Conservation (phyloP, 2,329 filamentous ascomycete species). For the Aspergillus transmontanensis region DNA sequence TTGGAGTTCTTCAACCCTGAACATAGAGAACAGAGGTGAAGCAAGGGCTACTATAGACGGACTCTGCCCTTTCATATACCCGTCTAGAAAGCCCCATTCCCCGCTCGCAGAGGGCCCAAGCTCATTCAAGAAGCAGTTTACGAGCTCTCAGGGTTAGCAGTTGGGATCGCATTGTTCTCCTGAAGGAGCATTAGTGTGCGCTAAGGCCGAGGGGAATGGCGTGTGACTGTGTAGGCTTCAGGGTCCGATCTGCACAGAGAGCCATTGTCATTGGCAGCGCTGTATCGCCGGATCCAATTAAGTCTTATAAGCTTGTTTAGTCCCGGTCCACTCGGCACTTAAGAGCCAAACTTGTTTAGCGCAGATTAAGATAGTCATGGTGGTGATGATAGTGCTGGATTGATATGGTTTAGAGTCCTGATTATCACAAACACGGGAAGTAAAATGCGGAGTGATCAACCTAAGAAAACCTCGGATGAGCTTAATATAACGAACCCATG, state of each 20-base stretch:
- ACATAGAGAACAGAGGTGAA: neutral
- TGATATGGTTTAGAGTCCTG: neutral
- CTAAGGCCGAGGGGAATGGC: neutral
- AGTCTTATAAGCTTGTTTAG: neutral
- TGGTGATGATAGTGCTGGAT: neutral
- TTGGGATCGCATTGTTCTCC: neutral
- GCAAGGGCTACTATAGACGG: neutral
- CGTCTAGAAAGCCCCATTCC: neutral
- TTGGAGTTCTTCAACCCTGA: neutral
- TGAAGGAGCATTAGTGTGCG: neutral
- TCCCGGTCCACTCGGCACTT: neutral
- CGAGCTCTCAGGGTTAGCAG: neutral
- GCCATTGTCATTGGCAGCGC: neutral
- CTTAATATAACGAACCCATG: neutral
- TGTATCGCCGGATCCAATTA: neutral
- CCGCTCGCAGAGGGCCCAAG: neutral
- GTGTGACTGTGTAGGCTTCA: neutral
- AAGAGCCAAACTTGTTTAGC: neutral
- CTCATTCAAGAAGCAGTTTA: neutral
- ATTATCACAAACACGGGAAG: neutral
- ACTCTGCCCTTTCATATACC: neutral
- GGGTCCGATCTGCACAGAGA: neutral
- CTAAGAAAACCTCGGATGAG: neutral
- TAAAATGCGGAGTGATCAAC: neutral
- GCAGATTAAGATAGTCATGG: neutral